Percentiles rank a stretch among this genome's conserved stretches.
phyloP scores from a whole-genome alignment of 345 rosid genomes.

The Lenwebbia sp. region DNA sequence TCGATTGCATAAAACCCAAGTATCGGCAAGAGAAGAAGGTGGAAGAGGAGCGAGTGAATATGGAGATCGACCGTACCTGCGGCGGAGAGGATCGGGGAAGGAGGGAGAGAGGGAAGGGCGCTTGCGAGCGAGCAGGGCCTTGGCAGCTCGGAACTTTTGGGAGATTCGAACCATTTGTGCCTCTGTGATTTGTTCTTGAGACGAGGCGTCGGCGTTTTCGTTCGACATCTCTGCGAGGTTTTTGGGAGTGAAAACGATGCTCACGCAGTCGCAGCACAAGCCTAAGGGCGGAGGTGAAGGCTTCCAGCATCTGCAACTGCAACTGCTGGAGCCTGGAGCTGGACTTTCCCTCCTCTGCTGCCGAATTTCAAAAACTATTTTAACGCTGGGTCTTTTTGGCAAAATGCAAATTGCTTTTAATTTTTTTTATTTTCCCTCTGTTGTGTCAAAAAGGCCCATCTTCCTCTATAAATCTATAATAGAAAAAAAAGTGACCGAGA shows the following conservation, averaged over 20 bases:
- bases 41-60: background rate
- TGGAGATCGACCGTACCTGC: background rate
- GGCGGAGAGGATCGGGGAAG: background rate
- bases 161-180: constrained; percentile 38
- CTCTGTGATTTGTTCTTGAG: constrained; percentile 7
- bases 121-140: constrained; percentile 58
- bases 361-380: background rate
- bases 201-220: background rate
- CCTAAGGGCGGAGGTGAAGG: background rate
- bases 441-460: too few species aligned
- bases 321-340: background rate
- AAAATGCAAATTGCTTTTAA: too few species aligned
- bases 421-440: too few species aligned
- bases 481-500: too few species aligned
- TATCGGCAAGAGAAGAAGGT: background rate
- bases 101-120: constrained; percentile 36
- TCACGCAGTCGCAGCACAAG: background rate
- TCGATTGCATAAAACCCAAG: background rate
- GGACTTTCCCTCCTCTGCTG: background rate
- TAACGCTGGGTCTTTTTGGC: background rate
- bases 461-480: too few species aligned
- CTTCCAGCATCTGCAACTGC: background rate
- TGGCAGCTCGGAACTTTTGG: constrained; percentile 50
- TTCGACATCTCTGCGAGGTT: background rate
- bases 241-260: background rate